Percentiles rank a stretch among this genome's conserved stretches.
Evolutionary conservation across 331 rosid species (phyloP).

Genomic region (Erythrophleum ivorense): DNA sequence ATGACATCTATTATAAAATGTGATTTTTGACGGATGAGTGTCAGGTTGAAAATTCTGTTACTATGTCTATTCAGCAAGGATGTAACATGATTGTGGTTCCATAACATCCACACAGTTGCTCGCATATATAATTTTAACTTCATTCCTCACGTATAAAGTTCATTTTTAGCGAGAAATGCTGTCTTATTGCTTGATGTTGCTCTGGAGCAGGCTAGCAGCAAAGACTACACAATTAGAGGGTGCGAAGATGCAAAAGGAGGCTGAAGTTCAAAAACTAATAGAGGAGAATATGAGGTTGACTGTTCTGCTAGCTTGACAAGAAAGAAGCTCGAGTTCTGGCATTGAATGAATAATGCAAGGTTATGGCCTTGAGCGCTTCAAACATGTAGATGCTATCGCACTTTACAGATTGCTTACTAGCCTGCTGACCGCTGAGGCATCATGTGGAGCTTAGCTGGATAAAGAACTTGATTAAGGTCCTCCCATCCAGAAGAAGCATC

Average conservation of each 20-base stretch:
- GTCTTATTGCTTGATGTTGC: not conserved
- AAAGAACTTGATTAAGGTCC: constrained; percentile 36
- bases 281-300: constrained; percentile 85
- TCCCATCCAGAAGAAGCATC: constrained; percentile 45
- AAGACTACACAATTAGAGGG: constrained; percentile 90
- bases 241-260: constrained; percentile 93
- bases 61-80: not conserved
- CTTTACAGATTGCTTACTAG: constrained; percentile 8
- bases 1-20: not conserved
- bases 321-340: constrained; percentile 96
- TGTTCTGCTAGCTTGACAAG: constrained; percentile 90
- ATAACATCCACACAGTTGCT: not conserved
- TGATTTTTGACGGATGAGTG: constrained; percentile 1
- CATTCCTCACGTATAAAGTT: not conserved
- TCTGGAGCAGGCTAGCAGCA: constrained; percentile 74
- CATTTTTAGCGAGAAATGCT: not conserved
- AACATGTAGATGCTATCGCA: constrained; percentile 41
- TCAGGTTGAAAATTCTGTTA: constrained; percentile 1
- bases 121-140: not conserved
- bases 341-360: constrained; percentile 95
- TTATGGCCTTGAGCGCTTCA: constrained; percentile 92
- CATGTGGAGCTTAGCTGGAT: constrained; percentile 14
- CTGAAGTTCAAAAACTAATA: constrained; percentile 93
- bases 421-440: constrained; percentile 12
- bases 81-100: constrained; percentile 18